Percentiles rank a stretch among this genome's conserved stretches.
These are phyloP conservation scores for Mycena kentingensis DNA, from an alignment of 768 basidiomycete genomes.

Conservation along the genomic window DNA sequence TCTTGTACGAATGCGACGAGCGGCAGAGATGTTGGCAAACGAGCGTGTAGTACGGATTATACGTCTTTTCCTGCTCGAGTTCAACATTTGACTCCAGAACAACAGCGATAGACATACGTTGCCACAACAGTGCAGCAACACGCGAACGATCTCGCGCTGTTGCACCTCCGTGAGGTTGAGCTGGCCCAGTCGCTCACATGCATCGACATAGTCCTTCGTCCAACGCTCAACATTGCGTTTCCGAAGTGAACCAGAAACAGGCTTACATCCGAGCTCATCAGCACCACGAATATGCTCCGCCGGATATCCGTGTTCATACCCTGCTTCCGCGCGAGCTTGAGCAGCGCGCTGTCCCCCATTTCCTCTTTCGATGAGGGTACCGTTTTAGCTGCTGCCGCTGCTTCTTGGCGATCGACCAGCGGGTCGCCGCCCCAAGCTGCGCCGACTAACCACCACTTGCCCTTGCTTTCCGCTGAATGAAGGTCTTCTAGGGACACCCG, in stretches of 20 bases:
- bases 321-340: slow-evolving; percentile 87
- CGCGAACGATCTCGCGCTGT: slow-evolving; percentile 93
- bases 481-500: slow-evolving; percentile 86
- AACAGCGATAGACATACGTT: slow-evolving; percentile 56
- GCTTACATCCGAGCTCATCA: slow-evolving; percentile 94
- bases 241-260: background rate
- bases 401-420: slow-evolving; percentile 67
- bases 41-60: slow-evolving; percentile 95
- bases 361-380: slow-evolving; percentile 33
- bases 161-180: slow-evolving; percentile 85
- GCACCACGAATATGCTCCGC: slow-evolving; percentile 84
- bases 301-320: slow-evolving; percentile 99
- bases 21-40: slow-evolving; percentile 83
- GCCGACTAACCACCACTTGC: slow-evolving; percentile 99
- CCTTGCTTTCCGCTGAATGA: slow-evolving; percentile 77
- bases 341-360: slow-evolving; percentile 44
- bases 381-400: slow-evolving; percentile 28
- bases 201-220: slow-evolving; percentile 90
- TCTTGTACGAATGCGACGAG: slow-evolving; percentile 78
- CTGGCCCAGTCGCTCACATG: slow-evolving; percentile 85
- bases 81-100: background rate
- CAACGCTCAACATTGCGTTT: background rate
- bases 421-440: slow-evolving; percentile 96
- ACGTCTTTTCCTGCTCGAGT: slow-evolving; percentile 73
- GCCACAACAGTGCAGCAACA: slow-evolving; percentile 89